These are phyloP conservation scores for Komagataella phaffii DNA, from an alignment of 805 yeast genomes.

Conservation along the genomic window DNA sequence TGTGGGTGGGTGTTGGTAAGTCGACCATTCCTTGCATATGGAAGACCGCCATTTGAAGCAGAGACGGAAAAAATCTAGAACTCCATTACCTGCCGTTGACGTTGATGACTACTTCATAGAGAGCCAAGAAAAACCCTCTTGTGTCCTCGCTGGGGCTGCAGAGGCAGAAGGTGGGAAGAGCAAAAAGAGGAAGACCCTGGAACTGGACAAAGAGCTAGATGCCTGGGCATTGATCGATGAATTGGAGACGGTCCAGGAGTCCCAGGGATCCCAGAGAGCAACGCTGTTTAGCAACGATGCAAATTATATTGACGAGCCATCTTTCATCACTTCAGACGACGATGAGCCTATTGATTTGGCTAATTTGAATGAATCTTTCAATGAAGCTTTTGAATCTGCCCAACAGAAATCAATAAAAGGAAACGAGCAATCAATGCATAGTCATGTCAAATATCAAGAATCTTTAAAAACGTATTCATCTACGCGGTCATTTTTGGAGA, in stretches of 20 bases:
- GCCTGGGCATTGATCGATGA: not conserved
- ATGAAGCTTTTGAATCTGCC: not conserved
- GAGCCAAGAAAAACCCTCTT: not conserved
- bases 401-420: not conserved
- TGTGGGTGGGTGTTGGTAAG: not conserved
- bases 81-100: not conserved
- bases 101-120: not conserved
- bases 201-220: not conserved
- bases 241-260: not conserved
- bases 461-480: not conserved
- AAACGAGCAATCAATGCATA: not conserved
- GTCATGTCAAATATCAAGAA: not conserved
- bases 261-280: not conserved
- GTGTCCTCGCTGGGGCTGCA: not conserved
- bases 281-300: not conserved
- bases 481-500: not conserved
- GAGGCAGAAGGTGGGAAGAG: not conserved
- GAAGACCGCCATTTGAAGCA: not conserved
- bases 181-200: not conserved
- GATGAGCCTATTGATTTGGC: not conserved
- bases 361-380: not conserved
- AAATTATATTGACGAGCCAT: not conserved
- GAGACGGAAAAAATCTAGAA: not conserved
- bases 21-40: not conserved
- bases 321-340: not conserved